Evolutionary conservation across 768 basidiomycete genomes (phyloP), one percentile per base, ranked within the genome.

Genomic region (Lactarius hatsudake): DNA sequence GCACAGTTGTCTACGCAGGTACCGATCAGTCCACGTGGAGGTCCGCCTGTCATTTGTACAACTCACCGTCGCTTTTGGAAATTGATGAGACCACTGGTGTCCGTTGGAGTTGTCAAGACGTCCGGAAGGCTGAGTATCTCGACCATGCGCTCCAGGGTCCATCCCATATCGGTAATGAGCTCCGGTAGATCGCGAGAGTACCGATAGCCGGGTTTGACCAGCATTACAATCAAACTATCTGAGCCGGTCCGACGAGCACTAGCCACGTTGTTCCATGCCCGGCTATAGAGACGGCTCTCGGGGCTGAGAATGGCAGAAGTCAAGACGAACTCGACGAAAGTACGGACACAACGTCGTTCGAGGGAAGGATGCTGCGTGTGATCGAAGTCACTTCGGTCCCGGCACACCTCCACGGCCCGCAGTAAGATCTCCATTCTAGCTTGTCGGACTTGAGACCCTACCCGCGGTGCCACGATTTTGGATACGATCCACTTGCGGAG

Each of bases 201-300:
- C 54, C 43, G 59, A 51, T 53, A 48, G 15, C 73, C 78, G 1
- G 86, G 85, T 61, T 82, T 81, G 20, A 81, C 79, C 51, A 93
- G 76, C 53, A 93, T 75, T 1, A 84, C 78, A 1, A 77, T 70
- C 10, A 93, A 78, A 10, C 86, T 84, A 66, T 93, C 92, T 62
- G 83, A 87, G 6, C 81, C 77, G 18, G 81, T 81, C 0, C 87
- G 86, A 40, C 91, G 87, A 58, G 75, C 78, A n/a, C 77, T 74
- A 5, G 90, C 90, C 55, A 94, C 81, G 64, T 84, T 83, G 67
- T 87, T 86, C 93, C 93, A 94, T 4, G 90, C 86, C n/a, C 89
- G 83, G 36, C 82, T 81, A 73, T 91, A 90, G 68, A 86, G 77
- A n/a, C 93, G 84, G 72, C 90, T 91, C 77, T 93, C 92, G 15